A percentile compares a stretch with the other conserved stretches of the same genome.
These are phyloP conservation scores for Aspergillus unguis DNA, from an alignment of 2,329 filamentous ascomycete species.

Conservation along the genomic window DNA sequence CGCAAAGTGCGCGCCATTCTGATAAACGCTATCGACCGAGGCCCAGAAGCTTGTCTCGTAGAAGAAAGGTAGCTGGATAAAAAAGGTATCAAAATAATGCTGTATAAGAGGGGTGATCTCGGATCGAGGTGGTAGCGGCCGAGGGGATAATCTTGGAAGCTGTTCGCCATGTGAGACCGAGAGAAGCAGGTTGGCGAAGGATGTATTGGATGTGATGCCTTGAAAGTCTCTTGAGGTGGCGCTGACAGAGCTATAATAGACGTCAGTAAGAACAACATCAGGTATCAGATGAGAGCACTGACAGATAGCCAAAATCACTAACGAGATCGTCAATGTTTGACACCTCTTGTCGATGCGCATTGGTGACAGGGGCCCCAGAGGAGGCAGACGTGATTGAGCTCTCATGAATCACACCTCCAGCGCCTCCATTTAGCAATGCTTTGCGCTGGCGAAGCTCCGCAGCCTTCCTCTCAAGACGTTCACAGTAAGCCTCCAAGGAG, in stretches of 20 bases:
- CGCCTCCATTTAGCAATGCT: conserved; percentile 25
- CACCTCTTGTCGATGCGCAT: conserved; percentile 62
- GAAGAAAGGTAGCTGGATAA: conserved; percentile 76
- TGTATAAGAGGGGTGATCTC: conserved; percentile 68
- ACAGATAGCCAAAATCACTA: conserved; percentile 91
- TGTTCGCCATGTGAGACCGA: conserved; percentile 75
- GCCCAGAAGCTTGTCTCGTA: conserved; percentile 73
- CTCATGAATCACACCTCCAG: conserved; percentile 28
- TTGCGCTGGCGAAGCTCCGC: conserved; percentile 41
- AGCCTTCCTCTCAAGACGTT: conserved; percentile 79
- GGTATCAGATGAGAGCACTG: conserved; percentile 32
- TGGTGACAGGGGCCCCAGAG: conserved; percentile 24
- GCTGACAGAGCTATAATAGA: conserved; percentile 70
- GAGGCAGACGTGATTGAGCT: conserved; percentile 37
- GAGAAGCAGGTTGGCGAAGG: conserved; percentile 82
- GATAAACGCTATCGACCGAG: conserved; percentile 78
- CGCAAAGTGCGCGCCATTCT: conserved; percentile 61
- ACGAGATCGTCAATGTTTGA: conserved; percentile 88
- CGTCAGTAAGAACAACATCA: conserved; percentile 16
- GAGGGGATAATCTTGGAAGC: conserved; percentile 59
- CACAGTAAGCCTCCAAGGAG: conserved; percentile 85
- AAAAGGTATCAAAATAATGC: conserved; percentile 80
- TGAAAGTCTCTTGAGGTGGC: conserved; percentile 93
- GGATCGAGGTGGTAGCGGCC: conserved; percentile 69
- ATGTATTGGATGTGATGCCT: conserved; percentile 82